Base-by-base conservation (phyloP, 2,329 filamentous ascomycete species). In the Monosporascus sp. region DNA sequence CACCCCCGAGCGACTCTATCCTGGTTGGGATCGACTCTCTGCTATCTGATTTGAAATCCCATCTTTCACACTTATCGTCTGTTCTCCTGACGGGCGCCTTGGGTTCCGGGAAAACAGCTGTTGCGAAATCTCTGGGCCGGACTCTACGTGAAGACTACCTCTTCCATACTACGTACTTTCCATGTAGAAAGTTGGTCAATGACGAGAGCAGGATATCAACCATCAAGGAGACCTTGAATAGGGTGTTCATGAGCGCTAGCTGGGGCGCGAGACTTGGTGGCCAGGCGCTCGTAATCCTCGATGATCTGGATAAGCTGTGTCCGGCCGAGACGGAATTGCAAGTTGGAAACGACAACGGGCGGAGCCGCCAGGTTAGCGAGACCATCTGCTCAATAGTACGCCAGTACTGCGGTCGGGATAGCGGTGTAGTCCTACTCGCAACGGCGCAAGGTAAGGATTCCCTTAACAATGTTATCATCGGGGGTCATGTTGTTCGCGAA, bases 401-500 rank as follows among this genome's bases (percentile, higher is more conserved):
- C 52, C 88, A 97, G 65, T 92, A 93, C 67, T 96, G 92, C 67
- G 84, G 83, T 1, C 80, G 84, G 57, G 86, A 90, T 55, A 91
- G 87, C 57, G 86, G 87, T 2, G 88, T 99, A 15, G 89, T 96
- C 5, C 72, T 99, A 50, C 78, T 99, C 9, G 92, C 91, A 4
- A 97, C 93, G 20, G 91, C 93, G 0, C 91, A 96, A 69, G 87
- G 88, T 18, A 99, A 99, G 67, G 94, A 99, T 59, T 87, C 90
- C 0, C 74, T 99, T 49, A 94, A 99, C 70, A 92, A 89, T 61
- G 85, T 96, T 17, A 83, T 99, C 50, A 84, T 97, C 53, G 91
- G 93, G 22, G 91, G 92, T 1, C 93, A 97, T 69, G 86, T 97
- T 37, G 89, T 96, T 38, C 85, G 91, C 48, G 94, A 99, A 67